Evolutionary conservation across 2,329 filamentous ascomycete genomes (phyloP), one percentile per base, ranked within the genome.

Genomic region (Colletotrichum scovillei): DNA sequence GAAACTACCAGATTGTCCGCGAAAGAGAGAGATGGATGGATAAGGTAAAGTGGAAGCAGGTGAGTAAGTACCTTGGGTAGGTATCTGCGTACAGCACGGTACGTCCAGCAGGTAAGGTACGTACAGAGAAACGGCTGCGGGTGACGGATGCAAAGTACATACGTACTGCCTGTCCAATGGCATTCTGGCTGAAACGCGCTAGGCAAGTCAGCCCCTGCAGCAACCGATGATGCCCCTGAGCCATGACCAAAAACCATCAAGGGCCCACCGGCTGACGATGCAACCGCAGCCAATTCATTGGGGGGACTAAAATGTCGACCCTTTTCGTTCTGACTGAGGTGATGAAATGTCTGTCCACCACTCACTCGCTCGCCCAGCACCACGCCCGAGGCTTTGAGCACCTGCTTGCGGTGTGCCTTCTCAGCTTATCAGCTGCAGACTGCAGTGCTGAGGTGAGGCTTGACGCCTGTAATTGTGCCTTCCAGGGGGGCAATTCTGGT

Each of bases 111-210:
- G 24, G 24, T 24, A 24, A 49, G 42, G 6, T n/a, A 49, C 42
- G 19, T 19, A n/a, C 19, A 49, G 42, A 49, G 42, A 49, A 49
- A n/a, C 42, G 42, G 42, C 16, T 49, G 42, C 16, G 8, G 42
- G 16, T 46, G 42, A 46, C 19, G 42, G 42, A 46, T 46, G 42
- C 42, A 46, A 46, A n/a, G 42, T 46, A 46, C 42, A 16, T 46
- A 46, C 42, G 42, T 46, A 46, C 42, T n/a, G 42, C 42, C 42
- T n/a, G 24, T 56, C 69, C 56, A 67, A 72, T 68, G 69, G 69
- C 57, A 72, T 72, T 68, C 57, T 72, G 49, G 35, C 64, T 72
- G 69, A 68, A 72, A 72, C 69, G 58, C 69, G 49, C 69, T 72
- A 72, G 57, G 11, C 52, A 49, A 49, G 64, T 32, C 22, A 63